Evolutionary conservation across 306 rosid genomes (phyloP), one percentile per base, ranked within the genome.

Genomic region (Gastrolobium villosum): DNA sequence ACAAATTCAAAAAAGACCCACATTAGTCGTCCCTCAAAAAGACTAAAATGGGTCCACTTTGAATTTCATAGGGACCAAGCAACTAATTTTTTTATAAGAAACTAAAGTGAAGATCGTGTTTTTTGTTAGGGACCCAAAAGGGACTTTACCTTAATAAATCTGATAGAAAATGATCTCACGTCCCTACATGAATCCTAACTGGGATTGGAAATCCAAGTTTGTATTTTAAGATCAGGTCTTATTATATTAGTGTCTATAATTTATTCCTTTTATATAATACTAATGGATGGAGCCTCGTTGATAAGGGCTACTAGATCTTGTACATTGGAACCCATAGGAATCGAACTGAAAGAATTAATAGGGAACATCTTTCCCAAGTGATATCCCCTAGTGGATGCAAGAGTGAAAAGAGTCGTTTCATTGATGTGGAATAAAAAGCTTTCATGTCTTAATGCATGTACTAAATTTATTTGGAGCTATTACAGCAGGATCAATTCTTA

Each of bases 311-410:
- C 64, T 76, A 70, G 37, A 62, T 76, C 62, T 35, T 9, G 11
- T 39, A 70, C 54, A 44, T 3, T 70, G 67, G 59, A 62, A 81
- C 30, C 55, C 80, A 54, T n/a, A 32, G 32, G 31, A 30, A 37
- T 60, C 28, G 57, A 49, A 37, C 55, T 6, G 3, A 46, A 62
- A 40, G 46, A 31, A 28, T 44, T 59, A 46, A n/a, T n/a, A 50
- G 14, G 45, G 68, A 76, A 74, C 68, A 54, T 54, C 39, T 77
- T 55, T 40, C 7, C 36, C 73, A 53, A n/a, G 54, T 65, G 6
- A 41, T 41, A 72, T 72, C 37, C 54, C 30, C 3, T 2, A 48
- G 7, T 31, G 11, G 6, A 13, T 32, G 15, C 36, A 32, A 20
- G 28, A 20, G 37, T 3, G 30, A 10, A 54, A 37, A 72, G 1